Evolutionary conservation across 2,329 filamentous ascomycete species (phyloP).

Genomic region (Colletotrichum gloeosporioides): DNA sequence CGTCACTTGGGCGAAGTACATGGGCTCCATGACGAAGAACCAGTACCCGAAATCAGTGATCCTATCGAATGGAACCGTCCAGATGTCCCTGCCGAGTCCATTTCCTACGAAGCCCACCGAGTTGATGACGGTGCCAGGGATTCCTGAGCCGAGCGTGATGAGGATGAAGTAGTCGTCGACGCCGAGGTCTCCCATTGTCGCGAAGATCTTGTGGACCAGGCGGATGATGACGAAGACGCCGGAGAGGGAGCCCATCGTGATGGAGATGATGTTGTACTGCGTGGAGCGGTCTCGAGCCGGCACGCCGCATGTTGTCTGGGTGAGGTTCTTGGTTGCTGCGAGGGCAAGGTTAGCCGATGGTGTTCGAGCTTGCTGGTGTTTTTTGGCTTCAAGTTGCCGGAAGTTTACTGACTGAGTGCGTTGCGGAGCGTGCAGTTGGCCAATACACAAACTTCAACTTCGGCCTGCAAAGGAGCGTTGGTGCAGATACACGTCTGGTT

Average conservation of each 20-base stretch:
- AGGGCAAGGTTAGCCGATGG: background rate
- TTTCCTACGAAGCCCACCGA: constrained; percentile 36
- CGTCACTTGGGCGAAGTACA: constrained; percentile 53
- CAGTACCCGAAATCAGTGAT: constrained; percentile 49
- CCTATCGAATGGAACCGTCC: constrained; percentile 46
- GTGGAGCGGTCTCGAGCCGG: constrained; percentile 34
- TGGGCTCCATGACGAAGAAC: constrained; percentile 46
- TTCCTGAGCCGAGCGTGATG: constrained; percentile 28
- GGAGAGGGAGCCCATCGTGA: constrained; percentile 38
- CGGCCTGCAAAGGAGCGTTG: constrained; percentile 27
- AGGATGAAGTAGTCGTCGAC: constrained; percentile 44
- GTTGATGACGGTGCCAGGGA: constrained; percentile 36
- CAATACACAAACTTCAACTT: constrained; percentile 31
- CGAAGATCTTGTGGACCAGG: constrained; percentile 40
- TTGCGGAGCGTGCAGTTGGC: constrained; percentile 34
- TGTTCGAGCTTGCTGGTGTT: background rate
- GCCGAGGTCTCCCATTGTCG: constrained; percentile 37
- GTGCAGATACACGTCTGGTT: constrained; percentile 37
- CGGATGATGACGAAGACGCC: constrained; percentile 47
- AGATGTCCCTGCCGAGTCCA: constrained; percentile 56
- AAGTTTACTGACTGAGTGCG: constrained; percentile 31
- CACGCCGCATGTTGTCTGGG: constrained; percentile 30
- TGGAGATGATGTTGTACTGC: constrained; percentile 37
- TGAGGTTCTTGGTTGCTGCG: constrained; percentile 21
- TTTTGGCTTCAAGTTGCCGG: background rate